Evolutionary conservation across 495 filamentous ascomycete species (phyloP).

Genomic region (Neurospora terricola): DNA sequence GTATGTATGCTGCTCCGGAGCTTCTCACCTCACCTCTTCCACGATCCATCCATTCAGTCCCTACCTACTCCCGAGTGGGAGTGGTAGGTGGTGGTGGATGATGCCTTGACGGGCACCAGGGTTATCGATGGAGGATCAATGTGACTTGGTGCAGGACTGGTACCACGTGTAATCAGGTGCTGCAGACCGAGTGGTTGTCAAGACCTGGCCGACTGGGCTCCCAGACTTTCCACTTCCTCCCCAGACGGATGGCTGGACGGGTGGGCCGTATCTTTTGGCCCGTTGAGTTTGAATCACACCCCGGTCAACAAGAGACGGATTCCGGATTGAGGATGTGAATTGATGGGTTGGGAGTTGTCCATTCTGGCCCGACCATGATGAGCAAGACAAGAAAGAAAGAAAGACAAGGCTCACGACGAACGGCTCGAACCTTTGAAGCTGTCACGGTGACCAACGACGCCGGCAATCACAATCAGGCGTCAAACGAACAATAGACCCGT

Average conservation of each 20-base stretch:
- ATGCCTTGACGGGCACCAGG: not conserved
- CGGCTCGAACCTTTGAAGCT: not conserved
- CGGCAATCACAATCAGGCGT: not conserved
- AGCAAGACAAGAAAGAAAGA: not conserved
- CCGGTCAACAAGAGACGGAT: not conserved
- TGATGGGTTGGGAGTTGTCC: not conserved
- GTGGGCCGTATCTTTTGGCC: not conserved
- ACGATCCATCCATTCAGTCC: not conserved
- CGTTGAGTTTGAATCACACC: not conserved
- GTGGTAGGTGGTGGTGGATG: not conserved
- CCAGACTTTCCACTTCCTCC: not conserved
- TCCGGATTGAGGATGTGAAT: not conserved
- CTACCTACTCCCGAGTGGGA: not conserved
- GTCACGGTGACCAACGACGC: not conserved
- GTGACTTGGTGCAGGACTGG: slow-evolving; percentile 22
- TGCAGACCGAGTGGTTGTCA: slow-evolving; percentile 6
- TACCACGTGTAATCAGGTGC: slow-evolving; percentile 30
- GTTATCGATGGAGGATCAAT: slow-evolving; percentile 1
- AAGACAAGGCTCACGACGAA: not conserved
- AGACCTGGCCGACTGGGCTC: not conserved
- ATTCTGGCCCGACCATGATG: not conserved
- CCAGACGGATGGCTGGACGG: not conserved
- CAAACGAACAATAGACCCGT: not conserved
- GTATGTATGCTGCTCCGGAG: not conserved
- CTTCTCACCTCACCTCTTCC: not conserved